A percentile compares a stretch with the other conserved stretches of the same genome.
phyloP scores from a whole-genome alignment of 805 yeast species.

The Candida pini region DNA sequence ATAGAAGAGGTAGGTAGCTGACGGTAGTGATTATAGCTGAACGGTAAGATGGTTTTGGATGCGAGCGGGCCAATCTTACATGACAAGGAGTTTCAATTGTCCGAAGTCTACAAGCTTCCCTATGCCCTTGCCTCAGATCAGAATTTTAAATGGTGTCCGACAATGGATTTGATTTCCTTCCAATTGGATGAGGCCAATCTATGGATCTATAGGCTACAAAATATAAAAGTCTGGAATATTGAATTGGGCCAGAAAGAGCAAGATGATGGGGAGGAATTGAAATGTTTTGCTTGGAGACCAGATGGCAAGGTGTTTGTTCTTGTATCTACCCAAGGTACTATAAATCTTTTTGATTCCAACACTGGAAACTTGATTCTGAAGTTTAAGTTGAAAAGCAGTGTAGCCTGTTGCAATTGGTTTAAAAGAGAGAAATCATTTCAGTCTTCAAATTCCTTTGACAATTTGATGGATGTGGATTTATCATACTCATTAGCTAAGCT shows the following conservation, averaged over 20 bases:
- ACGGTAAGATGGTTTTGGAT: no score
- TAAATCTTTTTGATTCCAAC: slow-evolving; percentile 25
- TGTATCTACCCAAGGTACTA: slow-evolving; percentile 16
- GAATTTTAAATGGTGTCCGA: slow-evolving; percentile 27
- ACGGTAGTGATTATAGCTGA: no score
- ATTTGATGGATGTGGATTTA: slow-evolving; percentile 19
- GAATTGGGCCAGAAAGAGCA: slow-evolving; percentile 16
- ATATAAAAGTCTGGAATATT: slow-evolving; percentile 30
- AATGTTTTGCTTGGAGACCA: slow-evolving; percentile 24
- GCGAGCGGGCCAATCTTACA: no score
- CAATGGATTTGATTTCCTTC: slow-evolving; percentile 30
- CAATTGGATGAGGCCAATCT: slow-evolving; percentile 23
- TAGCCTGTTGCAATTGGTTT: slow-evolving; percentile 20
- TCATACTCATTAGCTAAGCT: slow-evolving; percentile 22
- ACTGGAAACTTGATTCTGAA: slow-evolving; percentile 22
- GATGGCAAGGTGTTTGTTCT: slow-evolving; percentile 29
- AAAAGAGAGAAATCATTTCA: slow-evolving; percentile 9
- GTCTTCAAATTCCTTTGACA: slow-evolving; percentile 8
- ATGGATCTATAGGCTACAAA: slow-evolving; percentile 27
- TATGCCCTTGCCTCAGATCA: slow-evolving; percentile 13
- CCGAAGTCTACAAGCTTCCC: no score
- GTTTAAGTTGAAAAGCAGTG: slow-evolving; percentile 10
- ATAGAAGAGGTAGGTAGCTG: no score
- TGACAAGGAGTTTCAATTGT: no score
- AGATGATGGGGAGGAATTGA: slow-evolving; percentile 6